Evolutionary conservation across 2,329 filamentous ascomycete species (phyloP), one percentile per base, ranked within the genome.

Genomic region (Aspergillus sp.): DNA sequence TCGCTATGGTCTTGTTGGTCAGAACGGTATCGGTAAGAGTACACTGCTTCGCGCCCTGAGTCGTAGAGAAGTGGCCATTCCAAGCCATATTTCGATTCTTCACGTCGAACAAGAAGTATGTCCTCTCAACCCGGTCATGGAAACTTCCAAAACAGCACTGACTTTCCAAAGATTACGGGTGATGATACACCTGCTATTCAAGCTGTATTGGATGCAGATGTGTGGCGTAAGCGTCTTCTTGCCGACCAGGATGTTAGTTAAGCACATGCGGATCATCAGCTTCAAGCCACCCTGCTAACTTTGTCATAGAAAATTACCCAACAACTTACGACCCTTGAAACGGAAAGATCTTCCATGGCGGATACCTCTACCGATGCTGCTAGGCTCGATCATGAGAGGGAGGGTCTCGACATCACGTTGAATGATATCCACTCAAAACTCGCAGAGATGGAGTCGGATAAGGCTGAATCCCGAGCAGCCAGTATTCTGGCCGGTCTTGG

Each of bases 21-120:
- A 98, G 83, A 99, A 99, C 85, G 95, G 95, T 91, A 93, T 99
- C 64, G 95, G 90, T 83, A 93, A 95, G 84, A 91, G 91, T 72
- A 99, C 95, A n/a, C 81, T 99, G 63, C 83, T 99, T 61, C 86
- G 95, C 66, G 95, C 95, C 15, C 81, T 99, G 64, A 96, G 93
- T 69, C 87, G 91, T 70, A 87, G 95, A 89, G 95, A 99, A 73
- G 85, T 99, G 59, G 85, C 93, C 4, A 95, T 99, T 77, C 95
- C 95, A 11, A 96, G 91, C 1, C 93, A 99, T 68, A 99, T 99
- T 64, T 97, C 95, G 11, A 99, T 99, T 84, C 85, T 99, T 17
- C 95, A 99, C 81, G 95, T 99, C 51, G 95, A 98, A 75, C 95
- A 99, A 83, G 95, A 99, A 82, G 89, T 91, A 77, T 69, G 78